Evolutionary conservation across 1,139 yeast species (phyloP).

Genomic region (Yamadazyma dushanensis): DNA sequence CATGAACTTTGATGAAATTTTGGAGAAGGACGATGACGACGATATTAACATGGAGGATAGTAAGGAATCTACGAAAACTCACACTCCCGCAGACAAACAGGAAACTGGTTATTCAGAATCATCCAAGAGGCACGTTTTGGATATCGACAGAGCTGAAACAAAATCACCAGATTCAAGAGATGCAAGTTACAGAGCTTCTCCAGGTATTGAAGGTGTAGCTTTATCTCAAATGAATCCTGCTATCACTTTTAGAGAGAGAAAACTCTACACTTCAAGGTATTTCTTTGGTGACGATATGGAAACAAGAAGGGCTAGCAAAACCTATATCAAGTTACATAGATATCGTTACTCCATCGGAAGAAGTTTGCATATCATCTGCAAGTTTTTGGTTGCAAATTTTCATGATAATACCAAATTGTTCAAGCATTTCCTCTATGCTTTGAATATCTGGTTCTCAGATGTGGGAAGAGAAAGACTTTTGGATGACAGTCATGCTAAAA

Average conservation of each 20-base stretch:
- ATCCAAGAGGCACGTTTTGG: slow-evolving; percentile 15
- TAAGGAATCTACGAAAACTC: slow-evolving; percentile 8
- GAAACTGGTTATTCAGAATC: slow-evolving; percentile 7
- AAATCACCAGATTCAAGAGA: slow-evolving; percentile 18
- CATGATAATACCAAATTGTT: slow-evolving; percentile 72
- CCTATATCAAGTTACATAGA: slow-evolving; percentile 62
- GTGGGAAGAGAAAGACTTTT: slow-evolving; percentile 75
- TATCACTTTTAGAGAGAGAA: slow-evolving; percentile 58
- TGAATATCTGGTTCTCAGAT: slow-evolving; percentile 82
- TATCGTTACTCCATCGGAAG: slow-evolving; percentile 65
- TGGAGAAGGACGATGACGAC: slow-evolving; percentile 20
- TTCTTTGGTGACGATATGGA: slow-evolving; percentile 54
- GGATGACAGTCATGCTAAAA: slow-evolving; percentile 49
- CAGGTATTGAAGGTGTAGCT: slow-evolving; percentile 44
- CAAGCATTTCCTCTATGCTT: slow-evolving; percentile 62
- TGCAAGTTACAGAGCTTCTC: slow-evolving; percentile 36
- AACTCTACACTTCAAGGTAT: slow-evolving; percentile 59
- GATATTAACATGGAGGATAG: slow-evolving; percentile 15
- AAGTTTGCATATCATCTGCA: slow-evolving; percentile 60
- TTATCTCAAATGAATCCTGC: slow-evolving; percentile 46
- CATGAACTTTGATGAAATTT: slow-evolving; percentile 5
- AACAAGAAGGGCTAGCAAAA: slow-evolving; percentile 47
- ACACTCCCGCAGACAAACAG: not conserved
- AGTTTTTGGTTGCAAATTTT: slow-evolving; percentile 48
- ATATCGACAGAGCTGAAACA: slow-evolving; percentile 13